Conservation (phyloP, 108 stramenopile genomes). For the Mediolabrus comicus region DNA sequence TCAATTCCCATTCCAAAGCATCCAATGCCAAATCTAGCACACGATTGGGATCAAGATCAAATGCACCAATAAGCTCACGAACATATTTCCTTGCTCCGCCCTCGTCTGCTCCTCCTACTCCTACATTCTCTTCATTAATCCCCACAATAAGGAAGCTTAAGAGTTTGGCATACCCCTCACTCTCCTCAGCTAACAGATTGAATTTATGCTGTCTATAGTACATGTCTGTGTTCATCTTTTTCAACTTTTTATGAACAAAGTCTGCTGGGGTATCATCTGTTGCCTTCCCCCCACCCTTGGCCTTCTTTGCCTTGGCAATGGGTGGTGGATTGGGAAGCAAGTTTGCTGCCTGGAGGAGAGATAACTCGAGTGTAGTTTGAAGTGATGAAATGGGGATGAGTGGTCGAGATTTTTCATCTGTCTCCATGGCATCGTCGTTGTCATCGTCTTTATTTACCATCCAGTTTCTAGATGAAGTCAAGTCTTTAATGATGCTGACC, state of each 20-base stretch:
- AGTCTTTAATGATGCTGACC: neutral
- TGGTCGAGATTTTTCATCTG: neutral
- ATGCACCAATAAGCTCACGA: conserved; percentile 79
- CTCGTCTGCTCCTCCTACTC: neutral
- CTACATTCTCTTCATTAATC: neutral
- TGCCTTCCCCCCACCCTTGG: neutral
- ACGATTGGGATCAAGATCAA: conserved; percentile 96
- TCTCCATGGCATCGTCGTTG: neutral
- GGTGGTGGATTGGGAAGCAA: conserved; percentile 23
- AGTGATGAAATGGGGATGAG: conserved; percentile 23
- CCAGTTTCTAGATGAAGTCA: neutral
- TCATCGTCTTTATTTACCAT: neutral
- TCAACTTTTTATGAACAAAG: conserved; percentile 48
- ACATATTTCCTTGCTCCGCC: conserved; percentile 6
- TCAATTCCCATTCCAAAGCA: conserved; percentile 66
- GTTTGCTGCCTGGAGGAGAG: conserved; percentile 20
- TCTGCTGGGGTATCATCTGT: conserved; percentile 6
- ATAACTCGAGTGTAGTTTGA: conserved; percentile 31
- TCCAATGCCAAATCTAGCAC: conserved; percentile 85
- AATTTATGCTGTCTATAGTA: conserved; percentile 92
- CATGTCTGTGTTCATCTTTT: conserved; percentile 79
- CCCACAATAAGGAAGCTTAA: conserved; percentile 35
- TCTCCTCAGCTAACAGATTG: conserved; percentile 92
- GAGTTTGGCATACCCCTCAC: conserved; percentile 92
- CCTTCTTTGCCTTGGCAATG: neutral